Evolutionary conservation across 257 asterid genomes (phyloP).

Genomic region (Nemophila menziesii): DNA sequence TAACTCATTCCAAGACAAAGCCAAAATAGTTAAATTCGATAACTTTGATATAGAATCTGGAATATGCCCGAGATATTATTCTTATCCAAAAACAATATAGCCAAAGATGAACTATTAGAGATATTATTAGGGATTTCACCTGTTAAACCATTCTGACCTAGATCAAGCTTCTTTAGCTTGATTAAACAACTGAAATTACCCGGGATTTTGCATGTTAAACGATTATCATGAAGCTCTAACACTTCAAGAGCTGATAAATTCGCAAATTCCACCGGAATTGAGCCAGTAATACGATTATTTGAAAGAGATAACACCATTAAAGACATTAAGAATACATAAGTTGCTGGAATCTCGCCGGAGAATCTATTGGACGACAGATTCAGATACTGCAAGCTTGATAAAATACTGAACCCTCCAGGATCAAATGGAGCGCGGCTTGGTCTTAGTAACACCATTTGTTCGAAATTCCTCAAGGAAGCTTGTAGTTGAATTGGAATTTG

Average conservation of each 20-base stretch:
- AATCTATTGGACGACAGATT: conserved; percentile 55
- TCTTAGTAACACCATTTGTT: conserved; percentile 44
- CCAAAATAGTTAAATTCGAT: conserved; percentile 28
- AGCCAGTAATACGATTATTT: conserved; percentile 33
- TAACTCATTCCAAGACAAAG: conserved; percentile 47
- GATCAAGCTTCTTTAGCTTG: conserved; percentile 45
- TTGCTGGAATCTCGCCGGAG: conserved; percentile 46
- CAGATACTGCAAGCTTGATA: conserved; percentile 47
- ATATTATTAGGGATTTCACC: conserved; percentile 48
- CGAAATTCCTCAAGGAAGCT: conserved; percentile 29
- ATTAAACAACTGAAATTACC: conserved; percentile 36
- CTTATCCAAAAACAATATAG: conserved; percentile 32
- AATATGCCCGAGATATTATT: conserved; percentile 49
- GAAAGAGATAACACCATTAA: conserved; percentile 42
- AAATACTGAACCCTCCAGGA: conserved; percentile 81
- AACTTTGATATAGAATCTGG: conserved; percentile 40
- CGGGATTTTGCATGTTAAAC: conserved; percentile 35
- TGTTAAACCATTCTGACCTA: conserved; percentile 45
- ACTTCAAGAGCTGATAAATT: conserved; percentile 47
- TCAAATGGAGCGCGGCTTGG: no score
- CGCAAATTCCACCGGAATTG: conserved; percentile 47
- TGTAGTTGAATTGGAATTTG: conserved; percentile 51
- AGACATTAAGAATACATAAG: conserved; percentile 54
- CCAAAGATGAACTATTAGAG: conserved; percentile 49
- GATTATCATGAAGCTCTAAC: conserved; percentile 42